These are phyloP conservation scores for Xylariaceae sp. DNA, from an alignment of 2,329 filamentous ascomycete genomes.

Conservation along the genomic window DNA sequence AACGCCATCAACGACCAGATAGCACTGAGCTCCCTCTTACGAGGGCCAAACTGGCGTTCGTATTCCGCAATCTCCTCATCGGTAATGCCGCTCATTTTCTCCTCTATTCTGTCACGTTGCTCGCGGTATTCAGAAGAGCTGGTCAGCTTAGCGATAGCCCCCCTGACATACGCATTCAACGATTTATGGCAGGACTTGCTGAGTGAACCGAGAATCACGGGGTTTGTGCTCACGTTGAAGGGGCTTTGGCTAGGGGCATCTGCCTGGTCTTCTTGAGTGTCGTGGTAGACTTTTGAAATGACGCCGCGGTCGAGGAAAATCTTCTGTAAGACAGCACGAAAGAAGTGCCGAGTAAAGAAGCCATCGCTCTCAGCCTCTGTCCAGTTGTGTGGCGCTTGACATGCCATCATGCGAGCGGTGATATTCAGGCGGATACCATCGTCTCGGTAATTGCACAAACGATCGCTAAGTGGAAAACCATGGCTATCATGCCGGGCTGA, in stretches of 20 bases:
- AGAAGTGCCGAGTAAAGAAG: conserved; percentile 94
- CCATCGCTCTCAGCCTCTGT: conserved; percentile 70
- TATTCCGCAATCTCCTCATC: conserved; percentile 74
- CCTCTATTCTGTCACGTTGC: conserved; percentile 53
- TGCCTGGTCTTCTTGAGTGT: conserved; percentile 28
- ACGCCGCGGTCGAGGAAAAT: conserved; percentile 86
- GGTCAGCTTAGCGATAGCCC: conserved; percentile 72
- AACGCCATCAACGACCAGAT: conserved; percentile 97
- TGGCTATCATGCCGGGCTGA: conserved; percentile 75
- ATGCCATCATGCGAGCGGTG: conserved; percentile 96
- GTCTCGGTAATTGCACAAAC: conserved; percentile 54
- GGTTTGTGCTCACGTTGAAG: conserved; percentile 61
- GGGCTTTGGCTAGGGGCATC: conserved; percentile 34
- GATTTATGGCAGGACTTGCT: conserved; percentile 73
- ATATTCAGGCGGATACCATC: conserved; percentile 83
- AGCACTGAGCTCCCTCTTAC: conserved; percentile 77
- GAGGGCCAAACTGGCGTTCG: conserved; percentile 56
- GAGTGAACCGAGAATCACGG: conserved; percentile 82
- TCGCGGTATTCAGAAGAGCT: conserved; percentile 53
- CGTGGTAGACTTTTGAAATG: conserved; percentile 56
- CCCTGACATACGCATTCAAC: conserved; percentile 73
- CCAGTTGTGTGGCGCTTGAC: conserved; percentile 94
- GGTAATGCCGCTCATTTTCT: conserved; percentile 63
- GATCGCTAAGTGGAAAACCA: conserved; percentile 87
- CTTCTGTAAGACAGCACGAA: conserved; percentile 81